phyloP scores from a whole-genome alignment of 257 asterid species.

The Jaltomata sinuosa region DNA sequence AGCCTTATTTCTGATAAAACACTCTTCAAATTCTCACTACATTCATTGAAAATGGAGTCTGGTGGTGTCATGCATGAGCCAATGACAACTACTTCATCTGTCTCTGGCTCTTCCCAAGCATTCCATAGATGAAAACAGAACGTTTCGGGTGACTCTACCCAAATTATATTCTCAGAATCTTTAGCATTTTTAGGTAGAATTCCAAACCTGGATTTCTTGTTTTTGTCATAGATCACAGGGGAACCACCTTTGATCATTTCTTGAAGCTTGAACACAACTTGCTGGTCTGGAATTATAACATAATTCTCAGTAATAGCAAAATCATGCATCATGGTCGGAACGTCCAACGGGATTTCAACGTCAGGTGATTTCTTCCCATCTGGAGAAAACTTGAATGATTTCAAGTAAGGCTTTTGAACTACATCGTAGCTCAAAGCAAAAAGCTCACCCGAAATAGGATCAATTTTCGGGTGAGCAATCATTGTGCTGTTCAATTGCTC shows the following conservation, averaged over 20 bases:
- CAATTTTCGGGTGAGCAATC: constrained; percentile 81
- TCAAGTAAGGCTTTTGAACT: constrained; percentile 42
- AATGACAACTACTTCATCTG: constrained; percentile 50
- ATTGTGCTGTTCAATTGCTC: constrained; percentile 34
- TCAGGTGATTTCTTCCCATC: constrained; percentile 41
- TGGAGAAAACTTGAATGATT: constrained; percentile 35
- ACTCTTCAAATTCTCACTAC: constrained; percentile 34
- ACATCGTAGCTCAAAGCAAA: constrained; percentile 58
- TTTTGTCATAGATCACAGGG: constrained; percentile 51
- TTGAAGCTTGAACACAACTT: constrained; percentile 62
- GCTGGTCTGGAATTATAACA: constrained; percentile 63
- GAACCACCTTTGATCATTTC: constrained; percentile 67
- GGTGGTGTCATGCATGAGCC: constrained; percentile 86
- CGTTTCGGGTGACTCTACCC: constrained; percentile 49
- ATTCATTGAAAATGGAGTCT: constrained; percentile 67
- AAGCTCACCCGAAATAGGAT: constrained; percentile 49
- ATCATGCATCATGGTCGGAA: constrained; percentile 72
- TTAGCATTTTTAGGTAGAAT: constrained; percentile 31
- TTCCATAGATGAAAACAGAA: constrained; percentile 74
- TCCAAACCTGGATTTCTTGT: constrained; percentile 52
- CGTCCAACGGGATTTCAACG: constrained; percentile 36
- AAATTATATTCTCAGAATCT: constrained; percentile 17
- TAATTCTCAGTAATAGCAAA: constrained; percentile 63
- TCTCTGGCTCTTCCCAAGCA: constrained; percentile 72
- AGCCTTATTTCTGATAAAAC: constrained; percentile 53